Conservation (phyloP, 345 rosid genomes). For the Jatropha curcas region DNA sequence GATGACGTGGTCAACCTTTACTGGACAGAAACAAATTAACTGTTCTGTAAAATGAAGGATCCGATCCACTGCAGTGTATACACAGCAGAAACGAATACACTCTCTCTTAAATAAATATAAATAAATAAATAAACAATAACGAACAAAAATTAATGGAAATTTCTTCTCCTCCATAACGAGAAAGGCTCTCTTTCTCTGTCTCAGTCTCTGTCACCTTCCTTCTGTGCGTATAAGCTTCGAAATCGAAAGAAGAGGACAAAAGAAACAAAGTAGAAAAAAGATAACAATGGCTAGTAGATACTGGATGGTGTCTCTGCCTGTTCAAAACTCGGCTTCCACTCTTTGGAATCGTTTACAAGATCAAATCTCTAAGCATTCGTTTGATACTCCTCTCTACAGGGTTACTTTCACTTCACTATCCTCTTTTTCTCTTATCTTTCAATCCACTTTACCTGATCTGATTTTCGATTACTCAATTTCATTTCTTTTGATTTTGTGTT, state of each 20-base stretch:
- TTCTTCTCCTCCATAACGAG: not conserved
- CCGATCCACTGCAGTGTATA: not conserved
- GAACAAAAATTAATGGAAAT: not conserved
- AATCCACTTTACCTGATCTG: slow-evolving; percentile 12
- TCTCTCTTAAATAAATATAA: not conserved
- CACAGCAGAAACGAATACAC: not conserved
- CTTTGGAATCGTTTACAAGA: slow-evolving; percentile 81
- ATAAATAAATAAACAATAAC: not conserved
- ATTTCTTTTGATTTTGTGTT: not conserved
- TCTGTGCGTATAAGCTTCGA: not conserved
- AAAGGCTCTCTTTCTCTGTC: not conserved
- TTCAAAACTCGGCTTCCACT: slow-evolving; percentile 71
- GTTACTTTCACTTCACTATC: slow-evolving; percentile 29
- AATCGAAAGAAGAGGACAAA: not conserved
- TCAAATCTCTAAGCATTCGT: slow-evolving; percentile 90
- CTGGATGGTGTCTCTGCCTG: slow-evolving; percentile 92
- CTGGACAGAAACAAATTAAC: too few species aligned
- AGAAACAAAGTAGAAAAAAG: too few species aligned
- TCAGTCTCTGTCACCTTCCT: too few species aligned
- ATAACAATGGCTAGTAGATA: slow-evolving; percentile 75
- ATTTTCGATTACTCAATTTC: slow-evolving; percentile 6
- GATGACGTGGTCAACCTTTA: too few species aligned
- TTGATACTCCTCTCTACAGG: slow-evolving; percentile 95
- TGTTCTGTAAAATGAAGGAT: too few species aligned
- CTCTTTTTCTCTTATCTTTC: not conserved